phyloP scores from a whole-genome alignment of 2,329 filamentous ascomycete species.

The Aspergillus sp. region DNA sequence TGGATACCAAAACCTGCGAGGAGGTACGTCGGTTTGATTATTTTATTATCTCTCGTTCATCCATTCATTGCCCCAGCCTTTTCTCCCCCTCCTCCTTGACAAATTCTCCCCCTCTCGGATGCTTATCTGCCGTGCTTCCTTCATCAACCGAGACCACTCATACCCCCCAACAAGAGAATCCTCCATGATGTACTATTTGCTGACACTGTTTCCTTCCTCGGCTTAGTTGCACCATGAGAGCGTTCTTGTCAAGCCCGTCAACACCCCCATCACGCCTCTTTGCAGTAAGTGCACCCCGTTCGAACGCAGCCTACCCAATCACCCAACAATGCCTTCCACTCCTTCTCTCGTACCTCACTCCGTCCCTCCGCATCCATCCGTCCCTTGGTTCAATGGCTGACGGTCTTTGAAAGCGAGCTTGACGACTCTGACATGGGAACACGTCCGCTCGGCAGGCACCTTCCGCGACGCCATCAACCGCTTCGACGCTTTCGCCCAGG shows the following conservation, averaged over 20 bases:
- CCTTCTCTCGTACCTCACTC: not conserved
- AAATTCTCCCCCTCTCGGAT: conserved; percentile 1
- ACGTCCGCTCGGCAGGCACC: conserved; percentile 94
- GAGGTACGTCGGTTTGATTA: conserved; percentile 65
- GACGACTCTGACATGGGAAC: conserved; percentile 97
- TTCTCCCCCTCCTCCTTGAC: not conserved
- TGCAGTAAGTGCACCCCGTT: conserved; percentile 75
- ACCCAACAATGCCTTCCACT: conserved; percentile 3
- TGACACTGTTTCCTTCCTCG: conserved; percentile 21
- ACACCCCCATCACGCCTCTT: conserved; percentile 95
- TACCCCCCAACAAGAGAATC: not conserved
- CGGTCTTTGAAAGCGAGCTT: conserved; percentile 70
- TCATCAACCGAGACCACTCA: not conserved
- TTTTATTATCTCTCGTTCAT: conserved; percentile 9
- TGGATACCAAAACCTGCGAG: conserved; percentile 87
- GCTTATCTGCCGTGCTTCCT: conserved; percentile 4
- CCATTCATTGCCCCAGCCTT: conserved; percentile 6
- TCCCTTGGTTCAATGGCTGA: conserved; percentile 30
- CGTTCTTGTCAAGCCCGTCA: conserved; percentile 95
- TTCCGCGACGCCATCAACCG: conserved; percentile 96
- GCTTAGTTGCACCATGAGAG: conserved; percentile 86
- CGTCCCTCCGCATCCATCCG: conserved; percentile 19
- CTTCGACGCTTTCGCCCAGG: conserved; percentile 89
- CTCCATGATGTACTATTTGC: conserved; percentile 19
- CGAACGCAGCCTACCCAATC: conserved; percentile 12